Conservation (phyloP, 805 yeast species). For the Monosporozyma unispora region DNA sequence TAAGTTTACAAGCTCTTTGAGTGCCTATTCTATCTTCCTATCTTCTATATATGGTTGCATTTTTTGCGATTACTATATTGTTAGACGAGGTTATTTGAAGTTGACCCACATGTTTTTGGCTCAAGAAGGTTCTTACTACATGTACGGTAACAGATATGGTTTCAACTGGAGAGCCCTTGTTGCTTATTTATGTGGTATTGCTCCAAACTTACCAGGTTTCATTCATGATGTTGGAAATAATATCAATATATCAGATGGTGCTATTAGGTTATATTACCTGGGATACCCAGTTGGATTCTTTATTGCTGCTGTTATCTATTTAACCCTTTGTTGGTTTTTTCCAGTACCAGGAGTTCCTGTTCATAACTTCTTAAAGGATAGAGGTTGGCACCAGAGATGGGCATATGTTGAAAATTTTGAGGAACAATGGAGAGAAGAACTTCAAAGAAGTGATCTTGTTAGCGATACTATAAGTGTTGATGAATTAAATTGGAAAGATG, state of each 20-base stretch:
- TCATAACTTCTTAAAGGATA: constrained; percentile 35
- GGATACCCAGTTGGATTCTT: constrained; percentile 72
- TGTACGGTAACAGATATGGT: constrained; percentile 52
- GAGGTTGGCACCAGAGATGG: constrained; percentile 55
- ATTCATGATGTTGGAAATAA: constrained; percentile 50
- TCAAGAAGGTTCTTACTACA: constrained; percentile 29
- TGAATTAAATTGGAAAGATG: background rate
- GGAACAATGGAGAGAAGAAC: constrained; percentile 21
- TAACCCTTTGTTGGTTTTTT: constrained; percentile 40
- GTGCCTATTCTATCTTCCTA: constrained; percentile 71
- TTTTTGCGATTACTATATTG: constrained; percentile 46
- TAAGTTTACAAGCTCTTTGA: constrained; percentile 62
- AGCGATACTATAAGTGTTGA: constrained; percentile 4
- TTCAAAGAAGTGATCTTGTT: constrained; percentile 1
- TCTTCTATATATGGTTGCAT: constrained; percentile 72
- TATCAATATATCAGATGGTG: constrained; percentile 56
- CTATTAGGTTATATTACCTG: constrained; percentile 57
- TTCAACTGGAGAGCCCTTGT: constrained; percentile 71
- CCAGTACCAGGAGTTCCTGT: constrained; percentile 42
- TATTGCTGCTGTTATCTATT: constrained; percentile 47
- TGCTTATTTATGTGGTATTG: constrained; percentile 42
- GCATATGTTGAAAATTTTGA: constrained; percentile 58
- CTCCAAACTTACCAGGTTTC: constrained; percentile 34
- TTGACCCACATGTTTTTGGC: constrained; percentile 54
- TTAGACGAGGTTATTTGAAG: constrained; percentile 59